Evolutionary conservation across 495 filamentous ascomycete genomes (phyloP).

Genomic region (Neurospora africana): DNA sequence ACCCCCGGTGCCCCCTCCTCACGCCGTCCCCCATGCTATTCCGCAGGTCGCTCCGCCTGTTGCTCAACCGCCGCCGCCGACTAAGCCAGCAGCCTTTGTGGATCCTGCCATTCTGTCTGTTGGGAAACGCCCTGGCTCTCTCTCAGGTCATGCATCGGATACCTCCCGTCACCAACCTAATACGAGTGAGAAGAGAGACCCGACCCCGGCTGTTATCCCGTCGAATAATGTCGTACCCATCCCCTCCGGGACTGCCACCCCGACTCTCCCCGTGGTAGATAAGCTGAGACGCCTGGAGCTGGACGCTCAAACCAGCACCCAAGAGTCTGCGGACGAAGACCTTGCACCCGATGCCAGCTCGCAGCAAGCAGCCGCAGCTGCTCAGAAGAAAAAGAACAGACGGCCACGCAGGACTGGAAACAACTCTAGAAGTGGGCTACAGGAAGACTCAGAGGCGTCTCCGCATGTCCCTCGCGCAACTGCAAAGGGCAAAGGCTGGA

Average conservation of each 20-base stretch:
- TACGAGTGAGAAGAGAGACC: constrained; percentile 27
- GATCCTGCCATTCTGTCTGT: constrained; percentile 48
- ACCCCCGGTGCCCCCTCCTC: neutral
- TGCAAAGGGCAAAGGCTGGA: constrained; percentile 55
- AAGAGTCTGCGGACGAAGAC: constrained; percentile 16
- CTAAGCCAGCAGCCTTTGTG: constrained; percentile 25
- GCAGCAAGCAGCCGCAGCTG: constrained; percentile 7
- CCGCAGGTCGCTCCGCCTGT: constrained; percentile 1
- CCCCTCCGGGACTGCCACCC: constrained; percentile 7
- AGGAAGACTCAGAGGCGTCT: constrained; percentile 15
- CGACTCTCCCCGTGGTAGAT: constrained; percentile 1
- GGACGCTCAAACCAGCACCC: neutral
- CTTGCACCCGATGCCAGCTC: constrained; percentile 4
- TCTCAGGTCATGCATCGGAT: constrained; percentile 8
- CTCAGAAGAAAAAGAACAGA: constrained; percentile 15
- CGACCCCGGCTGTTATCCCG: constrained; percentile 8
- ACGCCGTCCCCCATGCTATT: neutral
- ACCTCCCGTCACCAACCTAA: constrained; percentile 17
- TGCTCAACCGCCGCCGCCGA: constrained; percentile 2
- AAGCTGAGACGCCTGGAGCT: constrained; percentile 12
- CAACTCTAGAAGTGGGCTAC: constrained; percentile 1
- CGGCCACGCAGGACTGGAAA: constrained; percentile 11
- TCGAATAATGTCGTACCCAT: neutral
- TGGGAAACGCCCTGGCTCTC: constrained; percentile 23
- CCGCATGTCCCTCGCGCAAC: constrained; percentile 10